phyloP scores from a whole-genome alignment of 2,329 filamentous ascomycete genomes.

The Cucurbitaria berberidis region DNA sequence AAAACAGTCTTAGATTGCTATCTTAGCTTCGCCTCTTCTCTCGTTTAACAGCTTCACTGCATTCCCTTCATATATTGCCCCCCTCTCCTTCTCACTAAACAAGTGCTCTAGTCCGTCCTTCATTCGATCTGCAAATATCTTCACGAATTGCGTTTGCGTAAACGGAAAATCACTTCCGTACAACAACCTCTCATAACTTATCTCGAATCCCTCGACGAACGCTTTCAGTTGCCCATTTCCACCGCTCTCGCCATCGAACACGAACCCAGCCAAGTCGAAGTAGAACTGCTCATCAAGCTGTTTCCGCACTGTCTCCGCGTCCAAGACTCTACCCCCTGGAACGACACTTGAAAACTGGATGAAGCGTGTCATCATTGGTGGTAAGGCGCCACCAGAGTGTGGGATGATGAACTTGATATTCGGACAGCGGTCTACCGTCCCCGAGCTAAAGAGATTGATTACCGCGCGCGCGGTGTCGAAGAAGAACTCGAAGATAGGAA shows the following conservation, averaged over 20 bases:
- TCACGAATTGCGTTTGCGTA: slow-evolving; percentile 50
- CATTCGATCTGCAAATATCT: slow-evolving; percentile 50
- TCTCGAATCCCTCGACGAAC: slow-evolving; percentile 52
- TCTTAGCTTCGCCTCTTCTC: slow-evolving; percentile 3
- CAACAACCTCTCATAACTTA: slow-evolving; percentile 50
- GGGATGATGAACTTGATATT: slow-evolving; percentile 57
- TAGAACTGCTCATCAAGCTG: slow-evolving; percentile 54
- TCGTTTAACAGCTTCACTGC: slow-evolving; percentile 41
- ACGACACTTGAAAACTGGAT: slow-evolving; percentile 49
- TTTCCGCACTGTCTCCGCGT: slow-evolving; percentile 34
- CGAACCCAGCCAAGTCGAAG: slow-evolving; percentile 61
- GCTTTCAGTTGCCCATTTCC: slow-evolving; percentile 55
- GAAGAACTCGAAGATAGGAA: slow-evolving; percentile 59
- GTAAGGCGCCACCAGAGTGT: slow-evolving; percentile 56
- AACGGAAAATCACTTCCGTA: slow-evolving; percentile 63
- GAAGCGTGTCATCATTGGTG: slow-evolving; percentile 54
- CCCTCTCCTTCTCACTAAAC: slow-evolving; percentile 45
- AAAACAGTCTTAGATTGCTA: background rate
- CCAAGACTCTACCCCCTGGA: slow-evolving; percentile 39
- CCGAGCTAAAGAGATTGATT: slow-evolving; percentile 57
- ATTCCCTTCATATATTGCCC: slow-evolving; percentile 49
- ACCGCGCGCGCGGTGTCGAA: slow-evolving; percentile 60
- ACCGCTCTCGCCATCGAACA: slow-evolving; percentile 50
- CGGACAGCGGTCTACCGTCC: slow-evolving; percentile 55
- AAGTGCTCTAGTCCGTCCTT: slow-evolving; percentile 49